phyloP scores from a whole-genome alignment of 768 basidiomycete genomes.

The Macrolepiota fuliginosa region DNA sequence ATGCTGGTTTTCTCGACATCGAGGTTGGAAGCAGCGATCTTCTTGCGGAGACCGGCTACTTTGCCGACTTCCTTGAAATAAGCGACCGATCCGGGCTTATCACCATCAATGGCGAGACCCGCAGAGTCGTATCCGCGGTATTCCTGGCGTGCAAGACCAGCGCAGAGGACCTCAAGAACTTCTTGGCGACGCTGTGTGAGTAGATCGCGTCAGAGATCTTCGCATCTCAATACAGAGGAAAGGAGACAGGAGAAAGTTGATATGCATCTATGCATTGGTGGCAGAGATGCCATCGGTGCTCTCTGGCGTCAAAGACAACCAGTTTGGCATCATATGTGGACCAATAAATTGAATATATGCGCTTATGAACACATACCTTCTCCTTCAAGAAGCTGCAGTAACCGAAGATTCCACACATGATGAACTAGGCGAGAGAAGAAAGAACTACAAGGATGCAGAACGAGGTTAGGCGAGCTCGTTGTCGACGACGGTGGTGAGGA shows the following conservation, averaged over 20 bases:
- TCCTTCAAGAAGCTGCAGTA: conserved; percentile 95
- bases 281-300: not conserved
- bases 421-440: conserved; percentile 16
- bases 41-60: conserved; percentile 88
- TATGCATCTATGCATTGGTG: not conserved
- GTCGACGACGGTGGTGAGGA: not conserved
- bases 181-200: conserved; percentile 75
- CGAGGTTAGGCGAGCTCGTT: conserved; percentile 6
- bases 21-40: conserved; percentile 69
- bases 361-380: conserved; percentile 57
- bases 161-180: conserved; percentile 86
- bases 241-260: conserved; percentile 1
- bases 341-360: conserved; percentile 1
- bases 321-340: not conserved
- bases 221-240: not conserved
- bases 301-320: not conserved
- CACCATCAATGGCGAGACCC: conserved; percentile 88
- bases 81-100: conserved; percentile 69
- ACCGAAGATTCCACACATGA: conserved; percentile 94
- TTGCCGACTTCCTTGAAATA: conserved; percentile 99
- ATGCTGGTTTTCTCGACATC: conserved; percentile 76
- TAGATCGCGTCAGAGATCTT: conserved; percentile 17
- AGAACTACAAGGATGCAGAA: conserved; percentile 3
- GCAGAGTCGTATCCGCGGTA: conserved; percentile 99
- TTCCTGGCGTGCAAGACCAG: conserved; percentile 91